Conservation (phyloP, 2,329 filamentous ascomycete species). For the Pseudogymnoascus sp. region DNA sequence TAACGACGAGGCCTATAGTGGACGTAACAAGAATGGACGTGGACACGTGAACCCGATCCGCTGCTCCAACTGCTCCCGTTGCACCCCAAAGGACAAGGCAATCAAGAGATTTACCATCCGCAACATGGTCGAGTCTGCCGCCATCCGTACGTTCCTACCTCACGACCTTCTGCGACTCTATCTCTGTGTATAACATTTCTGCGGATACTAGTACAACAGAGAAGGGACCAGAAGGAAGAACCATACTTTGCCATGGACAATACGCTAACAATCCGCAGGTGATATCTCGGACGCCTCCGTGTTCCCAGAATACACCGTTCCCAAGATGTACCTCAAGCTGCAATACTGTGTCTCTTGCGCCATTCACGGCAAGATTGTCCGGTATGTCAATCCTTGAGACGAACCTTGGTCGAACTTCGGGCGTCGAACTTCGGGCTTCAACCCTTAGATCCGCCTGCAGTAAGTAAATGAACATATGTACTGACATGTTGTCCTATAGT, state of each 20-base stretch:
- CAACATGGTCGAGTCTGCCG: constrained; percentile 99
- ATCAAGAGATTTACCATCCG: constrained; percentile 99
- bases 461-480: background rate
- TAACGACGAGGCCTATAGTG: constrained; percentile 46
- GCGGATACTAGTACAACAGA: background rate
- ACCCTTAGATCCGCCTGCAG: constrained; percentile 3
- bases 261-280: constrained; percentile 49
- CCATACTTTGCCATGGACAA: constrained; percentile 11
- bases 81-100: constrained; percentile 86
- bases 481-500: constrained; percentile 44
- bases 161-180: background rate
- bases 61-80: constrained; percentile 77
- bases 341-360: constrained; percentile 99
- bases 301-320: constrained; percentile 98
- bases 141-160: constrained; percentile 75
- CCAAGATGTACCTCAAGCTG: constrained; percentile 99
- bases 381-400: constrained; percentile 66
- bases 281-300: constrained; percentile 99
- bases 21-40: constrained; percentile 99
- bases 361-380: constrained; percentile 99
- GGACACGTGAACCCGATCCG: constrained; percentile 99
- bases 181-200: constrained; percentile 8
- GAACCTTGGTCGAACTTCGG: constrained; percentile 52
- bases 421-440: constrained; percentile 29
- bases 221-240: background rate